A percentile compares a stretch with the other conserved stretches of the same genome.
Evolutionary conservation across 2,329 filamentous ascomycete genomes (phyloP).

Genomic region (Trichoderma sp.): DNA sequence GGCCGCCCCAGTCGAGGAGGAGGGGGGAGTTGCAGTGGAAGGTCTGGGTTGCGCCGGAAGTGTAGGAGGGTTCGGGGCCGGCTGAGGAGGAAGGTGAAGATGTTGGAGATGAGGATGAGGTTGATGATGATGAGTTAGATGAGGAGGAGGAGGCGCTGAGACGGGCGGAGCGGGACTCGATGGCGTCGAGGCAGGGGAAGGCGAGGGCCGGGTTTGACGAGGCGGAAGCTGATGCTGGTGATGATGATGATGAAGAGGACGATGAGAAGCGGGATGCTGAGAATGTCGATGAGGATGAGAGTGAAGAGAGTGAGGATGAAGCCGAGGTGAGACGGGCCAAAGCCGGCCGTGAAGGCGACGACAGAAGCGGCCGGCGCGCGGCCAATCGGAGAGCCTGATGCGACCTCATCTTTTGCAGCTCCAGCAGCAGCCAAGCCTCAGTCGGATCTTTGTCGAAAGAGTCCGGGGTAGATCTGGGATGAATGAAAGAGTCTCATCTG

Average conservation of each 20-base stretch:
- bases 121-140: conserved; percentile 46
- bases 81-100: conserved; percentile 49
- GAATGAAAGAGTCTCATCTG: not conserved
- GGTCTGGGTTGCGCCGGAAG: conserved; percentile 77
- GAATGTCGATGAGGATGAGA: conserved; percentile 40
- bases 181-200: conserved; percentile 85
- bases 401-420: conserved; percentile 27
- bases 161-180: conserved; percentile 75
- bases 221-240: not conserved
- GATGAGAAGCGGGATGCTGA: conserved; percentile 31
- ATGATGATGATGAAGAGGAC: conserved; percentile 20
- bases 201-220: conserved; percentile 82
- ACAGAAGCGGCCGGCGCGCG: conserved; percentile 36
- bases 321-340: conserved; percentile 29
- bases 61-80: conserved; percentile 93
- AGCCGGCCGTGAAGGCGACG: conserved; percentile 32
- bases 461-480: too few species aligned
- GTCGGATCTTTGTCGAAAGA: not conserved
- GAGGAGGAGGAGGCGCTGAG: conserved; percentile 55
- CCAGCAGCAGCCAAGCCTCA: not conserved
- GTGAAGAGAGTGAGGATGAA: conserved; percentile 46
- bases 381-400: conserved; percentile 26
- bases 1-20: conserved; percentile 90
- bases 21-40: conserved; percentile 76
- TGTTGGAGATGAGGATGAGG: conserved; percentile 42